phyloP scores from a whole-genome alignment of 108 stramenopile genomes.

The Cyclotella choctawhatcheeana region DNA sequence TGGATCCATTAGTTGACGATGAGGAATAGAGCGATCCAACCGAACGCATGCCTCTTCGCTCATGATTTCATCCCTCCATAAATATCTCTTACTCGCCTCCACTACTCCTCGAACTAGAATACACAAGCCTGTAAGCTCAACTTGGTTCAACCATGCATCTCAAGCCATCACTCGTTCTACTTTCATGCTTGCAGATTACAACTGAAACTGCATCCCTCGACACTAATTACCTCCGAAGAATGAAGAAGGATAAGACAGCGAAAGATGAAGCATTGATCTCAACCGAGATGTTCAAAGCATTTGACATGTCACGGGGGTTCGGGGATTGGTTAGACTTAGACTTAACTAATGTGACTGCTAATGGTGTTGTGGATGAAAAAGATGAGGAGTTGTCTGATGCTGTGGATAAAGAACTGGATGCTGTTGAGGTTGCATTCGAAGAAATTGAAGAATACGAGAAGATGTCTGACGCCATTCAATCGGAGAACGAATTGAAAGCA shows the following conservation, averaged over 20 bases:
- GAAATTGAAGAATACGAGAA: background rate
- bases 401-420: background rate
- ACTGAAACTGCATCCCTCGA: background rate
- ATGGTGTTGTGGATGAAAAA: background rate
- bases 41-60: background rate
- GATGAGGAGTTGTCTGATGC: too few species aligned
- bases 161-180: background rate
- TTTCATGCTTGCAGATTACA: background rate
- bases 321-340: background rate
- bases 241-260: constrained; percentile 13
- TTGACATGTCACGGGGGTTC: constrained; percentile 1
- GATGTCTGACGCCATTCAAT: too few species aligned
- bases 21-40: background rate
- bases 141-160: constrained; percentile 3
- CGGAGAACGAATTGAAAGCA: too few species aligned
- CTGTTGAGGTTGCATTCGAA: too few species aligned
- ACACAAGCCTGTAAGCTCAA: too few species aligned
- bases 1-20: constrained; percentile 5
- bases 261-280: constrained; percentile 9
- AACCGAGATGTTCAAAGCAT: constrained; percentile 8
- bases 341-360: background rate
- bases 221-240: constrained; percentile 7
- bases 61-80: background rate
- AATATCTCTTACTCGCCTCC: background rate
- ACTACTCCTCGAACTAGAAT: background rate